Percentiles rank a stretch among this genome's conserved stretches.
Evolutionary conservation across 495 filamentous ascomycete genomes (phyloP).

Genomic region (Aspergillus sclerotioniger): DNA sequence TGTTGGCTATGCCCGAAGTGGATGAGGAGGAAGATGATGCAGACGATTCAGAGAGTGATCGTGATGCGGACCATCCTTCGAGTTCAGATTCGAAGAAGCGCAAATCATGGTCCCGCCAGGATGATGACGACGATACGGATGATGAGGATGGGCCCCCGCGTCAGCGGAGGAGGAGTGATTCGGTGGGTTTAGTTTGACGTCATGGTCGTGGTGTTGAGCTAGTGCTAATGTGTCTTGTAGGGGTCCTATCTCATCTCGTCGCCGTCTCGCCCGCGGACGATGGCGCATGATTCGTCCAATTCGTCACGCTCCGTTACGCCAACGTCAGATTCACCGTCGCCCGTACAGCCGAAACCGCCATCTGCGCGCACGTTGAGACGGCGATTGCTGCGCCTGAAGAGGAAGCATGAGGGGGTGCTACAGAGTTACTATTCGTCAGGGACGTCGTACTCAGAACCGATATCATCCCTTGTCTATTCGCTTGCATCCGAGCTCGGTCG

Average conservation of each 20-base stretch:
- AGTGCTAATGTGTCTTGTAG: constrained; percentile 44
- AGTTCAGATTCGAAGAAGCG: constrained; percentile 59
- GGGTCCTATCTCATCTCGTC: constrained; percentile 55
- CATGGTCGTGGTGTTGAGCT: background rate
- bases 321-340: constrained; percentile 51
- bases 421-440: constrained; percentile 80
- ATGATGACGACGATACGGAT: constrained; percentile 68
- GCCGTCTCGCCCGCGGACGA: constrained; percentile 41
- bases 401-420: constrained; percentile 71
- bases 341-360: constrained; percentile 58
- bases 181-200: constrained; percentile 52
- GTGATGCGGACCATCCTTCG: constrained; percentile 23
- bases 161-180: constrained; percentile 82
- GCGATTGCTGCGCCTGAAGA: constrained; percentile 68
- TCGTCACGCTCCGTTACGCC: constrained; percentile 48
- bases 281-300: constrained; percentile 40
- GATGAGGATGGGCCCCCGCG: constrained; percentile 62
- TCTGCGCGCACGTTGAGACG: constrained; percentile 69
- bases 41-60: constrained; percentile 39
- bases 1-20: constrained; percentile 86
- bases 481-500: constrained; percentile 91
- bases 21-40: constrained; percentile 76
- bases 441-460: constrained; percentile 89
- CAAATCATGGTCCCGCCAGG: constrained; percentile 77
- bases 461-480: constrained; percentile 90